These are phyloP conservation scores for Mercurialis annua DNA, from an alignment of 345 rosid species.

Conservation along the genomic window DNA sequence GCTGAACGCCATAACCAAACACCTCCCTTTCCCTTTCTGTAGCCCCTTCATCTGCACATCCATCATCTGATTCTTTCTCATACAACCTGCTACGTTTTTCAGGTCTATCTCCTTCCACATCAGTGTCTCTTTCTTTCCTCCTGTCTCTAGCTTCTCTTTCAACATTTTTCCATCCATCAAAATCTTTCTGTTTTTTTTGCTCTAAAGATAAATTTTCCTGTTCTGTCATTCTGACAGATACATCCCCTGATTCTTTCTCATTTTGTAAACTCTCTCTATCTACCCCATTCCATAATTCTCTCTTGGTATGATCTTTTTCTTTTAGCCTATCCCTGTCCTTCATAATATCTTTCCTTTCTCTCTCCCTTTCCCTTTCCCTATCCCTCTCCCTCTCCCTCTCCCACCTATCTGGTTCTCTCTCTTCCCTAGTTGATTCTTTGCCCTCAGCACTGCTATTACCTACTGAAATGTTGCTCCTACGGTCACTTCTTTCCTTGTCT, in stretches of 20 bases:
- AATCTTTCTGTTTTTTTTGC: slow-evolving; percentile 73
- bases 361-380: slow-evolving; percentile 94
- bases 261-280: slow-evolving; percentile 59
- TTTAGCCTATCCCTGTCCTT: slow-evolving; percentile 71
- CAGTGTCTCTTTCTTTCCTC: slow-evolving; percentile 80
- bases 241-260: slow-evolving; percentile 74
- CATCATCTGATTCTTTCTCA: slow-evolving; percentile 89
- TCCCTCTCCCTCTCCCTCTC: slow-evolving; percentile 89
- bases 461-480: slow-evolving; percentile 52
- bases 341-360: slow-evolving; percentile 66
- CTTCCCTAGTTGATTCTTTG: slow-evolving; percentile 70
- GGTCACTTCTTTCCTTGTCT: slow-evolving; percentile 86
- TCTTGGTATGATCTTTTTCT: slow-evolving; percentile 65
- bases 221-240: slow-evolving; percentile 52
- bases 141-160: slow-evolving; percentile 76
- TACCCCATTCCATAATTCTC: slow-evolving; percentile 56
- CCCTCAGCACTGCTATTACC: slow-evolving; percentile 52
- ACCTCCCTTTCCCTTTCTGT: slow-evolving; percentile 79
- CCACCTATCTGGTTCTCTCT: slow-evolving; percentile 81
- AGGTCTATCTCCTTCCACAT: slow-evolving; percentile 71
- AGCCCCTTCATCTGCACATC: slow-evolving; percentile 76
- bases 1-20: slow-evolving; percentile 83
- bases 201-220: slow-evolving; percentile 53
- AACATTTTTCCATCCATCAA: slow-evolving; percentile 58
- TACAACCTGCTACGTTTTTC: slow-evolving; percentile 68